A percentile compares a stretch with the other conserved stretches of the same genome.
These are phyloP conservation scores for Verticillium tricorpus DNA, from an alignment of 2,329 filamentous ascomycete genomes.

Conservation along the genomic window DNA sequence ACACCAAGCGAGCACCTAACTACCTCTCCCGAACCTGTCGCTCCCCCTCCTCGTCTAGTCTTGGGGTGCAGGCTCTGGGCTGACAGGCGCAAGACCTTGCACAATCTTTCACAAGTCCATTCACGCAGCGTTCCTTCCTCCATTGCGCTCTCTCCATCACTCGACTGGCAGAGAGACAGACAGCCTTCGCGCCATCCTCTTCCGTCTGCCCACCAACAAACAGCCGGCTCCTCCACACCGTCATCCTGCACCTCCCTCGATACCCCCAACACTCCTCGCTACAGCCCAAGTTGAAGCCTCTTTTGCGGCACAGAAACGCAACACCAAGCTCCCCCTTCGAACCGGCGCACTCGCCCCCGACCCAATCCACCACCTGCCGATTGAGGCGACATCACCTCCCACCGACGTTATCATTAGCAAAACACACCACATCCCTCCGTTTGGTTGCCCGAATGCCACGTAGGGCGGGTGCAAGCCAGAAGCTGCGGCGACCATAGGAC, in stretches of 20 bases:
- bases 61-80: not conserved
- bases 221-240: not conserved
- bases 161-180: not conserved
- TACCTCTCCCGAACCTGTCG: not conserved
- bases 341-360: not conserved
- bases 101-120: not conserved
- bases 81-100: not conserved
- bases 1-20: not conserved
- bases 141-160: not conserved
- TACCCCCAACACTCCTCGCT: not conserved
- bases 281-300: not conserved
- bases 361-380: not conserved
- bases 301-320: not conserved
- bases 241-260: not conserved
- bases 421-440: not conserved
- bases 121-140: not conserved
- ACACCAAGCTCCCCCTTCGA: not conserved
- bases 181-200: not conserved
- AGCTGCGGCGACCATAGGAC: conserved; percentile 14
- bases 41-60: not conserved
- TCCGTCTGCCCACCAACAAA: not conserved
- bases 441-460: conserved; percentile 12
- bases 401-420: not conserved
- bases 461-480: conserved; percentile 9
- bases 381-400: not conserved